Base-by-base conservation (phyloP, 2,329 filamentous ascomycete genomes). In the Fusarium torulosum region DNA sequence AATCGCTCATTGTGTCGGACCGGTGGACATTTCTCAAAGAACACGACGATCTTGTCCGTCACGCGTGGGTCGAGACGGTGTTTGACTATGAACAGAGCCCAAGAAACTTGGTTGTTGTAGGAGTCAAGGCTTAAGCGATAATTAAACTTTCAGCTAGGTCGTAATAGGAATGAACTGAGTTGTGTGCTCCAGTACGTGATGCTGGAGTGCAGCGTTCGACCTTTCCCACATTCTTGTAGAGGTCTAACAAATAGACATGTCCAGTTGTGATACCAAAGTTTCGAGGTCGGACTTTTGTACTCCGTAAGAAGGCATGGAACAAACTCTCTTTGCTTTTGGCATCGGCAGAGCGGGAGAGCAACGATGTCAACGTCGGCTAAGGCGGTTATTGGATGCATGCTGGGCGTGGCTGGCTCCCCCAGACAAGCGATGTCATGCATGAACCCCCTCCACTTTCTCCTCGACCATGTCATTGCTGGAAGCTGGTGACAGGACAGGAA, bases 11-110 rank as follows among this genome's bases (percentile, higher is more conserved):
- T 72, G 93, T 97, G 51, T 88, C 91, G 44, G 96, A 99, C 82
- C 86, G 96, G 44, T 99, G 93, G 92, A 81, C 92, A 64, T 99
- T 90, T 80, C 81, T 99, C 70, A 86, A 83, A 59, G 95, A 99
- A 80, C 92, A 97, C 71, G 74, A 81, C 49, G 86, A 90, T 41
- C 81, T 90, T 8, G 89, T 94, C 43, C 81, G 86, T 67, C 86
- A 91, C 67, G 91, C 90, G 61, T 99, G 96, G 96, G 94, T 97
- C 7, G 93, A 98, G 81, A 85, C 91, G 1, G 94, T 97, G 6
- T 98, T 98, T 81, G 93, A 97, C 70, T 97, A 97, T 78, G 82
- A 80, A 37, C 80, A 91, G 75, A 97, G 94, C 76, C 96, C 96
- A 46, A 85, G 96, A 65, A 98, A 99, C 79, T 78, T 98, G 74